Conservation (phyloP, 2,329 filamentous ascomycete genomes). For the Elsinoe fawcettii region DNA sequence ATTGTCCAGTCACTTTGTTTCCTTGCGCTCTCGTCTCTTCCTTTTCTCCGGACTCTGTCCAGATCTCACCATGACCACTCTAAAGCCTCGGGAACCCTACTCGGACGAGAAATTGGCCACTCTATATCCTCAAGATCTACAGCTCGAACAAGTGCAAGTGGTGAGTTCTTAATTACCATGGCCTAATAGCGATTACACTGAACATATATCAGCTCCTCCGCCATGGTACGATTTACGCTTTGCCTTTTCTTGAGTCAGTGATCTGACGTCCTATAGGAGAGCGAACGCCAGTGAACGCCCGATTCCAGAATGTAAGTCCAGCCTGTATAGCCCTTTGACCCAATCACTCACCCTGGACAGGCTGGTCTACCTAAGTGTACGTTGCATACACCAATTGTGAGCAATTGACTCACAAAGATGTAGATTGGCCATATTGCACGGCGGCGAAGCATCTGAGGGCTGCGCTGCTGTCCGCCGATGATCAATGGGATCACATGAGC, state of each 20-base stretch:
- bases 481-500: conserved; percentile 51
- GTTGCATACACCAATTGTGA: background rate
- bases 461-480: conserved; percentile 49
- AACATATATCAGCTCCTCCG: conserved; percentile 22
- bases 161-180: conserved; percentile 34
- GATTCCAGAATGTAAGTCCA: conserved; percentile 74
- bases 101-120: conserved; percentile 67
- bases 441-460: conserved; percentile 63
- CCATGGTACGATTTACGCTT: conserved; percentile 22
- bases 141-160: conserved; percentile 85
- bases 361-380: conserved; percentile 44
- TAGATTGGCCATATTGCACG: conserved; percentile 84
- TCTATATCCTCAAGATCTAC: conserved; percentile 72
- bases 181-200: background rate
- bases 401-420: background rate
- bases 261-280: conserved; percentile 36
- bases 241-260: background rate
- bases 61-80: conserved; percentile 70
- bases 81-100: conserved; percentile 68
- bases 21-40: too few relatives aligned
- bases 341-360: conserved; percentile 26
- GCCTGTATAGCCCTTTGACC: background rate
- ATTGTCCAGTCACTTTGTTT: too few relatives aligned
- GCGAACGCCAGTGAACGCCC: conserved; percentile 76
- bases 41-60: too few relatives aligned